phyloP scores from a whole-genome alignment of 306 rosid genomes.

The Psophocarpus tetragonolobus region DNA sequence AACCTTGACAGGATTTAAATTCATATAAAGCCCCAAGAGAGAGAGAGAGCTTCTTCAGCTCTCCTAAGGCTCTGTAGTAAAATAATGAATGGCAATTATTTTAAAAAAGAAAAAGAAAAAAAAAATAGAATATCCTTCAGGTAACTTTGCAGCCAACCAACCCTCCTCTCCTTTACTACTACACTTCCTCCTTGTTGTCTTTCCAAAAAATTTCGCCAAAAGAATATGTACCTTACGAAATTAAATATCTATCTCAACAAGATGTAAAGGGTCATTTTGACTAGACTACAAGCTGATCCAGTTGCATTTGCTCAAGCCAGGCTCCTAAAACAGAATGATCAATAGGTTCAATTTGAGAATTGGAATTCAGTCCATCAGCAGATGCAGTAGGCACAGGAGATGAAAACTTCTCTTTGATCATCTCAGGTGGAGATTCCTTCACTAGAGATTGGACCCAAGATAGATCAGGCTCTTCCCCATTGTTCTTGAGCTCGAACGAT shows the following conservation, averaged over 20 bases:
- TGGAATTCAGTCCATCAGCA: slow-evolving; percentile 62
- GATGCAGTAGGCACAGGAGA: slow-evolving; percentile 46
- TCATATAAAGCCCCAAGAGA: slow-evolving; percentile 29
- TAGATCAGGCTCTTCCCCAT: slow-evolving; percentile 82
- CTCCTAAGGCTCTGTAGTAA: slow-evolving; percentile 40
- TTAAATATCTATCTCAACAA: slow-evolving; percentile 49
- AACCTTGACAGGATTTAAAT: slow-evolving; percentile 39
- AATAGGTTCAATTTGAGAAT: slow-evolving; percentile 54
- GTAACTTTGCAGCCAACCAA: slow-evolving; percentile 11
- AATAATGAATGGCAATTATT: slow-evolving; percentile 45
- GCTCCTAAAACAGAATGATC: slow-evolving; percentile 83
- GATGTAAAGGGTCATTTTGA: slow-evolving; percentile 43
- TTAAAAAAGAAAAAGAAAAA: not conserved
- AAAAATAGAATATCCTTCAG: slow-evolving; percentile 37
- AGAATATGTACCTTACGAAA: slow-evolving; percentile 46
- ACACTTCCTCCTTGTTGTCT: slow-evolving; percentile 32
- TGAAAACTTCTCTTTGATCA: slow-evolving; percentile 61
- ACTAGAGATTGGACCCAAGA: slow-evolving; percentile 85
- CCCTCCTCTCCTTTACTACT: not conserved
- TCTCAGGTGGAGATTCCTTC: slow-evolving; percentile 82
- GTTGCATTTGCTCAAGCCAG: slow-evolving; percentile 91
- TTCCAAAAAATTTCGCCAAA: slow-evolving; percentile 38
- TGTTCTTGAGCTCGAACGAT: slow-evolving; percentile 57
- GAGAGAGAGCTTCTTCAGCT: slow-evolving; percentile 36
- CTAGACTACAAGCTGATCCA: slow-evolving; percentile 71